Conservation (phyloP, 768 basidiomycete genomes). For the Lactarius indigo region DNA sequence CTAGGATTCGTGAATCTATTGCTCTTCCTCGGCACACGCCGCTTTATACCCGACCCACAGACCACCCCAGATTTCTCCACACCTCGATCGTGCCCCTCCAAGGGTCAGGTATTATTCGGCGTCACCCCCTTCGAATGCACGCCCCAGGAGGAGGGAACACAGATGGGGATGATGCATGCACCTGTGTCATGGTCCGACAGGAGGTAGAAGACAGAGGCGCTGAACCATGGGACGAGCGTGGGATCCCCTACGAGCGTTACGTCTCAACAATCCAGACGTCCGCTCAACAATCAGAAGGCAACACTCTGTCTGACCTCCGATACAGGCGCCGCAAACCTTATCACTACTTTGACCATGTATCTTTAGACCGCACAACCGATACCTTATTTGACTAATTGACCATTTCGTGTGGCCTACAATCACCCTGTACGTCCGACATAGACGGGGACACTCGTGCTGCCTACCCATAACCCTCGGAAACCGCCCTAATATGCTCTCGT, state of each 20-base stretch:
- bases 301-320: neutral
- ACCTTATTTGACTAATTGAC: neutral
- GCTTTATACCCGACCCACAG: constrained; percentile 31
- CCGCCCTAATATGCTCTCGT: neutral
- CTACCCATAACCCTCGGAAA: neutral
- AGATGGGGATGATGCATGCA: neutral
- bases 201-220: neutral
- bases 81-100: constrained; percentile 31
- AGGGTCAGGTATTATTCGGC: constrained; percentile 26
- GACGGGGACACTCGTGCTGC: neutral
- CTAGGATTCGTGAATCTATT: constrained; percentile 35
- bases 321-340: neutral
- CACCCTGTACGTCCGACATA: neutral
- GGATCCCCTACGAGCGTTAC: neutral
- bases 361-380: neutral
- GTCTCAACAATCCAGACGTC: neutral
- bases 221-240: neutral
- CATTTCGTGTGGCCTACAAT: neutral
- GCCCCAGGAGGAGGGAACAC: neutral
- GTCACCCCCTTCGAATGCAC: constrained; percentile 34
- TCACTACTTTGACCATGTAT: neutral
- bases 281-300: neutral
- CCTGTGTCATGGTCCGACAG: constrained; percentile 6
- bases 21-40: constrained; percentile 33
- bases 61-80: constrained; percentile 29